Evolutionary conservation across 1,284 basidiomycete species (phyloP), one percentile per base, ranked within the genome.

Genomic region (Moesziomyces antarcticus): DNA sequence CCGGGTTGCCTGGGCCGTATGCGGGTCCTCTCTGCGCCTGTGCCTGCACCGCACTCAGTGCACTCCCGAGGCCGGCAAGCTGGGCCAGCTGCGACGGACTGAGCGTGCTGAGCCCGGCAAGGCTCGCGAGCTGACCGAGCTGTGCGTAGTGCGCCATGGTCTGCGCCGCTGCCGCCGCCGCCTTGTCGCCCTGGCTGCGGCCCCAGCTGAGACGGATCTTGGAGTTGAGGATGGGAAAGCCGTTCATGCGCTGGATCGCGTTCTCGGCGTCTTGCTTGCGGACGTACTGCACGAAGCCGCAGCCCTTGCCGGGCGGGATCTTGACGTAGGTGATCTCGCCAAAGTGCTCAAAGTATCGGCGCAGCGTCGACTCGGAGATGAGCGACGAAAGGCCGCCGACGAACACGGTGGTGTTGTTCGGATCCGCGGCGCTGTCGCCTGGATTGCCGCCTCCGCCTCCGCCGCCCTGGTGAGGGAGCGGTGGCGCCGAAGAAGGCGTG

Each of bases 221-320:
- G 69, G 82, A 82, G 58, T 93, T 93, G 47, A 93, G 92, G 74
- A 97, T 91, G 7, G 92, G 93, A 84, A 94, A 97, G 22, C 93
- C 93, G 85, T 97, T 94, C 93, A 97, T 94, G 85, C 92, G 92
- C 85, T 94, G 92, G 74, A 97, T 97, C 3, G 94, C 94, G 25
- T 89, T 88, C 83, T 96, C 93, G 7, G 94, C 94, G 84, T 97
- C 94, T 13, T 89, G 89, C 85, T 97, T 95, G 72, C 90, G 88
- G 25, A 95, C 92, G 80, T 93, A 97, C 85, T 96, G 94, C 27
- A 97, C 94, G 78, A 97, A 97, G 0, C 94, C 94, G 79, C 94
- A 97, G 67, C 94, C 93, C 82, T 97, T 97, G 50, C 93, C 93
- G 25, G 93, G 91, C 3, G 94, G 94, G 8, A 97, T 94, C 85